phyloP scores from a whole-genome alignment of 164 flowering plant genomes.

The Buxus sempervirens region DNA sequence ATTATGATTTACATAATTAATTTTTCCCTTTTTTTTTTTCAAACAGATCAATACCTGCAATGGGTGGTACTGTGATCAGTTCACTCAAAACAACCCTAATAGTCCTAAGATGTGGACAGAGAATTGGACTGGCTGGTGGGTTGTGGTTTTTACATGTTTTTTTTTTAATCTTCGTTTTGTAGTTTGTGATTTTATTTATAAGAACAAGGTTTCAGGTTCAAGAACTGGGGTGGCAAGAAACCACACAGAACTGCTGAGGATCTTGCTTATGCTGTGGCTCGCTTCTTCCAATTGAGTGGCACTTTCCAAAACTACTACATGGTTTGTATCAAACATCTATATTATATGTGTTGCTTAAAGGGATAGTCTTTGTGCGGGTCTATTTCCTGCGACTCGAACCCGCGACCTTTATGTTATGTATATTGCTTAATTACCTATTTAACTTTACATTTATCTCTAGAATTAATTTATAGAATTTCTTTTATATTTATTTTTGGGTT shows the following conservation, averaged over 20 bases:
- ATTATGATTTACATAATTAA: too few species aligned
- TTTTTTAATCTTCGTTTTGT: not conserved
- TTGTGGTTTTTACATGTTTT: too few species aligned
- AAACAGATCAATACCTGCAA: not conserved
- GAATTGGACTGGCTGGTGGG: slow-evolving; percentile 35
- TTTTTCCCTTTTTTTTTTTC: not conserved
- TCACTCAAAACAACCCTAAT: slow-evolving; percentile 34
- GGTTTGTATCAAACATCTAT: not conserved
- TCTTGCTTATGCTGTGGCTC: not conserved
- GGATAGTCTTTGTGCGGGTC: too few species aligned
- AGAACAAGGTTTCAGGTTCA: not conserved
- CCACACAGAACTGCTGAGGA: not conserved
- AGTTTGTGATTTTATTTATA: not conserved
- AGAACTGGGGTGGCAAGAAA: not conserved
- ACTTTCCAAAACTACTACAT: not conserved
- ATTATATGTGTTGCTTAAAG: too few species aligned
- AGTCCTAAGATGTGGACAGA: slow-evolving; percentile 60
- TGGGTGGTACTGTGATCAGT: not conserved
- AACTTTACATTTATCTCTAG: too few species aligned
- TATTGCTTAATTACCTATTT: too few species aligned
- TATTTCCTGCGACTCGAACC: too few species aligned
- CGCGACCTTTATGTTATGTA: too few species aligned
- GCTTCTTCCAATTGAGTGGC: not conserved
- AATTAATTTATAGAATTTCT: too few species aligned
- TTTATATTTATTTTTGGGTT: not conserved